Evolutionary conservation across 352 stramenopile species (phyloP), one percentile per base, ranked within the genome.

Genomic region (Blastocystis sp.): DNA sequence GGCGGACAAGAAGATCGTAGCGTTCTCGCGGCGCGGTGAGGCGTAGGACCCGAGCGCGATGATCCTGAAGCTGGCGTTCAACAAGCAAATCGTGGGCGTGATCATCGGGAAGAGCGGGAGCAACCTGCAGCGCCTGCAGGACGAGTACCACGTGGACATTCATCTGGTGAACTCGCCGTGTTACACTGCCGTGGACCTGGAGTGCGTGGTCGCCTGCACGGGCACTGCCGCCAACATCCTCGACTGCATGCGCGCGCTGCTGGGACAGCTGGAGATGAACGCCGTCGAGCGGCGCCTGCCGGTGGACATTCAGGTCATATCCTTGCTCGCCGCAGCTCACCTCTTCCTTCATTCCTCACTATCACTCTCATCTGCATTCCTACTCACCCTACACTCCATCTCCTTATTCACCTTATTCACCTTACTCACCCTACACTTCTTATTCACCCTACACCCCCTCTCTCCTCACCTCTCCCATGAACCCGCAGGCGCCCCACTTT

Each of bases 61-160:
- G 19, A 24, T 41, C 13, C 13, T 80, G 69, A 80, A 80, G 35
- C 19, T 80, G 9, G 45, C 63, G 26, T 35, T 60, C 13, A 80
- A 63, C n/a, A 80, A 62, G 24, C 33, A 26, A 6, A 80, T 80
- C 60, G 50, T 80, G 69, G 45, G 45, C 50, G 13, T 63, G 9
- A 45, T 80, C 10, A 80, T 80, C n/a, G 69, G 69, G 3, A 80
- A 80, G n/a, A 51, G 45, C 29, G 69, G 69, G 29, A 51, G 50
- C 2, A 80, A 80, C 35, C 39, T 80, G 26, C 37, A 62, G 39
- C 69, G 69, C 3, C 31, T 80, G n/a, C 69, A 31, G 24, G 29
- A 62, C 1, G 69, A 80, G 33, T 80, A 62, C 50, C 13, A 62
- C 31, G 66, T 77, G 37, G 4, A 35, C 2, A 55, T 77, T 29